A percentile compares a stretch with the other conserved stretches of the same genome.
Evolutionary conservation across 441 rosid genomes (phyloP).

Genomic region (Aquilaria agallochum): DNA sequence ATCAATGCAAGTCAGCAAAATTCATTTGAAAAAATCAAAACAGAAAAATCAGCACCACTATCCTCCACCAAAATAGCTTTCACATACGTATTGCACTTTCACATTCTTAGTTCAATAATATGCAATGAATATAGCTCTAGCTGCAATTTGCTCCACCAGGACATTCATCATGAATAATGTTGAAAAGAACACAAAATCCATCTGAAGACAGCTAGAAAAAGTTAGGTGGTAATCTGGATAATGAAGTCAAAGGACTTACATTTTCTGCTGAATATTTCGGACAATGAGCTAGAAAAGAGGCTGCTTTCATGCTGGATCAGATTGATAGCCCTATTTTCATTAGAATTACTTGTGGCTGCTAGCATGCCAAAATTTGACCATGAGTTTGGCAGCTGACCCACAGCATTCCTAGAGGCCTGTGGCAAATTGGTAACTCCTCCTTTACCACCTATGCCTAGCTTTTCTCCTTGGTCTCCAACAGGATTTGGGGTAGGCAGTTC

Average conservation of each 20-base stretch:
- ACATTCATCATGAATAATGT: not conserved
- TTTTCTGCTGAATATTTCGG: conserved; percentile 51
- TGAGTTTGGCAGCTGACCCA: conserved; percentile 25
- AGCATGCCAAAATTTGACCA: conserved; percentile 29
- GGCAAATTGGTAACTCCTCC: conserved; percentile 30
- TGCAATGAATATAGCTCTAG: too few species aligned
- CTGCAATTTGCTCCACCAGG: too few species aligned
- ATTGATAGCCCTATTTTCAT: conserved; percentile 20
- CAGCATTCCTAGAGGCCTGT: conserved; percentile 29
- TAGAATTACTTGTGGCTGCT: conserved; percentile 19
- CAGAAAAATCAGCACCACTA: not conserved
- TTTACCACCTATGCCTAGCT: conserved; percentile 29
- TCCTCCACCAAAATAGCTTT: not conserved
- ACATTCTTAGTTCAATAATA: not conserved
- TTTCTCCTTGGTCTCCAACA: conserved; percentile 30
- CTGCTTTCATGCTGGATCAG: conserved; percentile 58
- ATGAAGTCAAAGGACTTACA: conserved; percentile 28
- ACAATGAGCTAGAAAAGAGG: conserved; percentile 68
- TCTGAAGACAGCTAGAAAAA: conserved; percentile 1
- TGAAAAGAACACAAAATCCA: conserved; percentile 1
- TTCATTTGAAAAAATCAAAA: not conserved
- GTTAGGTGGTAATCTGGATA: too few species aligned
- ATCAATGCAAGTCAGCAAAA: conserved; percentile 10
- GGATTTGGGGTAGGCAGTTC: conserved; percentile 31
- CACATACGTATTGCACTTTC: not conserved